These are phyloP conservation scores for Zygotorulaspora mrakii DNA, from an alignment of 1,139 yeast genomes.

Conservation along the genomic window DNA sequence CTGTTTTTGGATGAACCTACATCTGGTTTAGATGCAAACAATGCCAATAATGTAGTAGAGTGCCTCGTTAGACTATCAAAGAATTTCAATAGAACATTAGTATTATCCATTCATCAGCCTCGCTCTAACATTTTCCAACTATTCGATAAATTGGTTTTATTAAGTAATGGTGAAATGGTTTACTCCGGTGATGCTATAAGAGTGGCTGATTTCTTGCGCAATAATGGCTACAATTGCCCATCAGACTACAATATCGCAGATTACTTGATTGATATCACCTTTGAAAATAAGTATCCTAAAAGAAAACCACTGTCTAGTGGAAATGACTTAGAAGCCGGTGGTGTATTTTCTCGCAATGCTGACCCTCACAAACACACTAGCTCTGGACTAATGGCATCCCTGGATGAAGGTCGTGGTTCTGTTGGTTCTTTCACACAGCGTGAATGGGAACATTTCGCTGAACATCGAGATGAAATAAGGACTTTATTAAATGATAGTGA, in stretches of 20 bases:
- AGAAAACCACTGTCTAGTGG: constrained; percentile 4
- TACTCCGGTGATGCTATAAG: constrained; percentile 80
- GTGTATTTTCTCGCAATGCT: constrained; percentile 8
- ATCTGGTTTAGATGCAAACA: constrained; percentile 89
- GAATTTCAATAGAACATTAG: constrained; percentile 78
- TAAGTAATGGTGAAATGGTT: constrained; percentile 81
- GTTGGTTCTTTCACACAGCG: constrained; percentile 51
- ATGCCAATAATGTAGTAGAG: constrained; percentile 88
- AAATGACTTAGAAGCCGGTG: constrained; percentile 21
- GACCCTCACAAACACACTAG: constrained; percentile 8
- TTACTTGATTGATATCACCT: constrained; percentile 83
- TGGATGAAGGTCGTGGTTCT: constrained; percentile 18
- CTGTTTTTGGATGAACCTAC: constrained; percentile 87
- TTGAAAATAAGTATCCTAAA: constrained; percentile 43
- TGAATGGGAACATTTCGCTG: constrained; percentile 88
- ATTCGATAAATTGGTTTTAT: constrained; percentile 74
- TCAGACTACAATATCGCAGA: constrained; percentile 91
- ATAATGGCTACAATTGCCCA: constrained; percentile 80
- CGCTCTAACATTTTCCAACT: constrained; percentile 89
- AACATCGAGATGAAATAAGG: constrained; percentile 69
- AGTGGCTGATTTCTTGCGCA: constrained; percentile 68
- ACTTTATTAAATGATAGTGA: constrained; percentile 37
- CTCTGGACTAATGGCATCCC: constrained; percentile 8
- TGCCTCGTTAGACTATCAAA: constrained; percentile 75
- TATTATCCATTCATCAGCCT: constrained; percentile 97